Percentiles rank a stretch among this genome's conserved stretches.
Evolutionary conservation across 192 early-diverging fungal species (phyloP).

Genomic region (Hyaloraphidium curvatum): DNA sequence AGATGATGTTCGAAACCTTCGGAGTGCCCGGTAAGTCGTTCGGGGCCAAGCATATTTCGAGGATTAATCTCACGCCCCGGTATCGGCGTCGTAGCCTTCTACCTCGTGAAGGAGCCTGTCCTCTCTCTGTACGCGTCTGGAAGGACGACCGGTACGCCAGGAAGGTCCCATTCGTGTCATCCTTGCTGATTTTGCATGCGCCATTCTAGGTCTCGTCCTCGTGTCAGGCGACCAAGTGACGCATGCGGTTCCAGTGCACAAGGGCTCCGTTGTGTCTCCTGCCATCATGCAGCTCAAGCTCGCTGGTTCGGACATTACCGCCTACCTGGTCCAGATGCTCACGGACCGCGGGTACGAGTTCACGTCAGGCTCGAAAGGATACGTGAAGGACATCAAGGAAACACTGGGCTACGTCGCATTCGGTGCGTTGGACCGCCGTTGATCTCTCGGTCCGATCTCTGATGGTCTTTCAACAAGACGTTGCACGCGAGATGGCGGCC

Average conservation of each 20-base stretch:
- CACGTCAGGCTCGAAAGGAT: conserved; percentile 31
- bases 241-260: conserved; percentile 95
- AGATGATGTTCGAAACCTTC: conserved; percentile 99
- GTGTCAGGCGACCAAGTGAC: conserved; percentile 97
- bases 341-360: not conserved
- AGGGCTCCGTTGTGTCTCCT: conserved; percentile 89
- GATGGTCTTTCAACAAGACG: not conserved
- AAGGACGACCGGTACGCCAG: conserved; percentile 95
- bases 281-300: conserved; percentile 92
- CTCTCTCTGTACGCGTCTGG: conserved; percentile 92
- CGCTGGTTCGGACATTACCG: conserved; percentile 92
- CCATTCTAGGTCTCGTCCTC: too few relatives aligned
- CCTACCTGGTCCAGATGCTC: conserved; percentile 34
- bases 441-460: too few relatives aligned
- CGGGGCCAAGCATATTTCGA: conserved; percentile 59
- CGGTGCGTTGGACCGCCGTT: too few relatives aligned
- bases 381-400: conserved; percentile 99
- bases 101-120: conserved; percentile 31
- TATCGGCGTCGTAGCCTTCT: not conserved
- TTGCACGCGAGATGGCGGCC: not conserved
- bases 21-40: conserved; percentile 89
- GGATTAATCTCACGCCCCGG: not conserved
- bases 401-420: conserved; percentile 97
- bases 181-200: too few relatives aligned
- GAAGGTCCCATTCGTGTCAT: too few relatives aligned